These are phyloP conservation scores for Pythium pectinolyticum DNA, from an alignment of 352 stramenopile species.

Conservation along the genomic window DNA sequence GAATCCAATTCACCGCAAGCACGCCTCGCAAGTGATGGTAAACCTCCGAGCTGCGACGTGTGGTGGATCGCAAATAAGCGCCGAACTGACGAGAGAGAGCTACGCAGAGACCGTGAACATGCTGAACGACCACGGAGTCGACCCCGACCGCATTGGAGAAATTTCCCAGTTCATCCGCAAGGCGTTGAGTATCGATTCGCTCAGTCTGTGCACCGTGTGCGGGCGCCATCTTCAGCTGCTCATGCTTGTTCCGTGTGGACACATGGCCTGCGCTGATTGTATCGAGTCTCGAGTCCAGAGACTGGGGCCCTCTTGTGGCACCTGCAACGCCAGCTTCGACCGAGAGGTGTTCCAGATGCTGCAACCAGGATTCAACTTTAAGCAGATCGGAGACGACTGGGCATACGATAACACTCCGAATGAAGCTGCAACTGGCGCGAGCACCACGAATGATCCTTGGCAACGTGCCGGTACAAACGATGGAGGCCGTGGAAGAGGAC, in stretches of 20 bases:
- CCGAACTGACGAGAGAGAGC: constrained; percentile 39
- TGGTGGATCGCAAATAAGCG: constrained; percentile 45
- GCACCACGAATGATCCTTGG: no score
- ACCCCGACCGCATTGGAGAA: constrained; percentile 39
- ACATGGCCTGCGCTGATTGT: constrained; percentile 93
- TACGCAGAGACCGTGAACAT: constrained; percentile 67
- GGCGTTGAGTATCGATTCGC: constrained; percentile 39
- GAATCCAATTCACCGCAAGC: constrained; percentile 67
- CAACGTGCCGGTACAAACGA: no score
- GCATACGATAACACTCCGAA: constrained; percentile 14
- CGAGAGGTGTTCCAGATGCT: constrained; percentile 88
- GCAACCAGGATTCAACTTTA: constrained; percentile 84
- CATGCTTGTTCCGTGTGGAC: constrained; percentile 91
- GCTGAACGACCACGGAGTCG: constrained; percentile 36
- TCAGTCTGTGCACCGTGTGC: constrained; percentile 84
- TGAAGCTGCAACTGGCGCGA: background rate
- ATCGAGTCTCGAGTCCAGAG: constrained; percentile 71
- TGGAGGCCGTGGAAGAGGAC: no score
- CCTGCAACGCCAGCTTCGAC: constrained; percentile 65
- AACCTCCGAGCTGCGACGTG: constrained; percentile 69
- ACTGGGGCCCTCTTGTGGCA: constrained; percentile 50
- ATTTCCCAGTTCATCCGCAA: constrained; percentile 60
- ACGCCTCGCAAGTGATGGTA: constrained; percentile 51
- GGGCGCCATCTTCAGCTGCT: constrained; percentile 80
- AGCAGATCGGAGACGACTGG: constrained; percentile 33